Percentiles rank a stretch among this genome's conserved stretches.
phyloP scores from a whole-genome alignment of 1,284 basidiomycete species.

The Ganoderma leucocontextum region DNA sequence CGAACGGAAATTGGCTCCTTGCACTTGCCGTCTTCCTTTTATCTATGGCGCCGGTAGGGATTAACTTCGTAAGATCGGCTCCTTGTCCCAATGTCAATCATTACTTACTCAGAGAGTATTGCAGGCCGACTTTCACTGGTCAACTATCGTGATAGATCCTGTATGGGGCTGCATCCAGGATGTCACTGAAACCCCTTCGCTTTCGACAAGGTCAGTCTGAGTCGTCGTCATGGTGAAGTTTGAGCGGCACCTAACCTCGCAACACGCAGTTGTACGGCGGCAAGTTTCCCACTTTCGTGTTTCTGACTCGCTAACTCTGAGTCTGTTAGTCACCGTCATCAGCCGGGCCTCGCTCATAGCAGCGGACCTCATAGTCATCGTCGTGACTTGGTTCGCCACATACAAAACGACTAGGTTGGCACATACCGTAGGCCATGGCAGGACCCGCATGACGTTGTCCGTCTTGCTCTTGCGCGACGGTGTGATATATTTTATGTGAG shows the following conservation, averaged over 20 bases:
- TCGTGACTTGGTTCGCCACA: conserved; percentile 5
- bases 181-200: not conserved
- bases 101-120: not conserved
- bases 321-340: not conserved
- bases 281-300: not conserved
- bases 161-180: conserved; percentile 1
- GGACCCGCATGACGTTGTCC: not conserved
- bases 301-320: not conserved
- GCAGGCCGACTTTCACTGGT: conserved; percentile 7
- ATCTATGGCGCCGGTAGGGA: conserved; percentile 3
- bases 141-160: not conserved
- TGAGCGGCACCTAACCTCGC: not conserved
- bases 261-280: not conserved
- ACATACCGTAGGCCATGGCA: not conserved
- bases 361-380: conserved; percentile 5
- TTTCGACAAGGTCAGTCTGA: not conserved
- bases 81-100: not conserved
- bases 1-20: not conserved
- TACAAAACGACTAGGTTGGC: not conserved
- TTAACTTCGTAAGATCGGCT: conserved; percentile 9
- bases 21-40: not conserved
- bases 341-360: not conserved
- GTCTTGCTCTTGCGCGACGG: conserved; percentile 4
- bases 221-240: not conserved
- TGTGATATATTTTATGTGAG: conserved; percentile 5